Conservation (phyloP, 176 grass and related monocot species). For the Themeda triandra region DNA sequence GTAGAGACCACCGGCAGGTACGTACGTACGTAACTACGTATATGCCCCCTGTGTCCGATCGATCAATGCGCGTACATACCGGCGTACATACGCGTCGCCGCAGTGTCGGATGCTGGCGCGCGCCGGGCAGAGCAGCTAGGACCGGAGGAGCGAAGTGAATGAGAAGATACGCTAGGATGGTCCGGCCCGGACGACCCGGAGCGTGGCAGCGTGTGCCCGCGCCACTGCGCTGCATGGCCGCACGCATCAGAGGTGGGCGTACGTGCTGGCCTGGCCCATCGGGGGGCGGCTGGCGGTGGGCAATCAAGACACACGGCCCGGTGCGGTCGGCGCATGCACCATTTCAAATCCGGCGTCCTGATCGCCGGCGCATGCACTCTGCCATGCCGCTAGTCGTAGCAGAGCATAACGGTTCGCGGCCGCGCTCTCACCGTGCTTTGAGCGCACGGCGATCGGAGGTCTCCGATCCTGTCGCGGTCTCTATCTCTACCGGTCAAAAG, state of each 20-base stretch:
- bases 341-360: background rate
- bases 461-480: too few species aligned
- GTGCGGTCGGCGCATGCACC: background rate
- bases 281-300: background rate
- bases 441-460: too few species aligned
- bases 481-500: background rate
- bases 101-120: background rate
- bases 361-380: background rate
- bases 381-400: background rate
- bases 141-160: too few species aligned
- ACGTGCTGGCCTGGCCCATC: too few species aligned
- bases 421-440: too few species aligned
- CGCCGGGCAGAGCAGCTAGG: too few species aligned
- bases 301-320: background rate
- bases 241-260: too few species aligned
- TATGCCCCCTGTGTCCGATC: too few species aligned
- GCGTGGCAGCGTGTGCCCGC: slow-evolving; percentile 13
- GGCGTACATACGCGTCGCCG: slow-evolving; percentile 1
- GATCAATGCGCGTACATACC: too few species aligned
- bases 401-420: background rate
- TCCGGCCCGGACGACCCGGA: background rate
- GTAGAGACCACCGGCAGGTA: too few species aligned
- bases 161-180: background rate
- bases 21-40: too few species aligned
- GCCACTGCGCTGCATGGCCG: background rate